A percentile compares a stretch with the other conserved stretches of the same genome.
phyloP scores from a whole-genome alignment of 2,329 filamentous ascomycete species.

The Phyllosticta capitalensis region DNA sequence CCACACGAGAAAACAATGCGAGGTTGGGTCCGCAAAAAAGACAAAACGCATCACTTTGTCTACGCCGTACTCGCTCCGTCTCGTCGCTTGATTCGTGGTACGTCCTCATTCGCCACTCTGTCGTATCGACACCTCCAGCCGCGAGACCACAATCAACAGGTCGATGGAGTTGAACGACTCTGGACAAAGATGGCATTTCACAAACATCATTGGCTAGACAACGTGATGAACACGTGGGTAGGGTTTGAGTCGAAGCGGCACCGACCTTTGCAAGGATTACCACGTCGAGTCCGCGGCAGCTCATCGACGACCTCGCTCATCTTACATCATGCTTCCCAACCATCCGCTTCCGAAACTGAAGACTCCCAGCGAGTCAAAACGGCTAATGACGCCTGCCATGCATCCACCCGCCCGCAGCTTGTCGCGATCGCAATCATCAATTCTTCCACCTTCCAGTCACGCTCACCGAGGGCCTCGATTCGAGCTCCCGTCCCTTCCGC shows the following conservation, averaged over 20 bases:
- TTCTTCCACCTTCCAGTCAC: neutral
- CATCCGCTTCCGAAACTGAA: neutral
- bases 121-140: neutral
- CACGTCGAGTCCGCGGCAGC: neutral
- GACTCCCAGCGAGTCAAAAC: neutral
- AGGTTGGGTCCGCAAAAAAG: neutral
- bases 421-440: neutral
- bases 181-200: neutral
- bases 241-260: neutral
- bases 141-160: neutral
- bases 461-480: neutral
- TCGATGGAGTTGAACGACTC: too few relatives aligned
- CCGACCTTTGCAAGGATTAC: neutral
- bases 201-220: neutral
- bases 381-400: neutral
- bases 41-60: neutral
- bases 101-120: neutral
- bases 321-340: neutral
- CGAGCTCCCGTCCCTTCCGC: neutral
- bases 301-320: neutral
- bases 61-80: neutral
- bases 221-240: neutral
- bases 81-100: neutral
- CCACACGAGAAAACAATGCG: neutral
- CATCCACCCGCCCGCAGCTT: neutral